Evolutionary conservation across 345 rosid genomes (phyloP).

Genomic region (Mercurialis annua): DNA sequence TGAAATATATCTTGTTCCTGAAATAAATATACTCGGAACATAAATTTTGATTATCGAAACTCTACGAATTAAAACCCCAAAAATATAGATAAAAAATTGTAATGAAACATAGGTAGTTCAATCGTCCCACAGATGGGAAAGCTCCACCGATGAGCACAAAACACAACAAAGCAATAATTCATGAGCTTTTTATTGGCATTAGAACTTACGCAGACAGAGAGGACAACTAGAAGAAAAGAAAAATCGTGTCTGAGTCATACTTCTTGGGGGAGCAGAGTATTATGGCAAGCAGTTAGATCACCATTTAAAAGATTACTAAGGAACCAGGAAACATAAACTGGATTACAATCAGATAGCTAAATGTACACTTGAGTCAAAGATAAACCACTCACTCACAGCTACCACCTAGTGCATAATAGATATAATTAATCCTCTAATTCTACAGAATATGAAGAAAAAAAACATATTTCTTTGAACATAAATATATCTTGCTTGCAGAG

Average conservation of each 20-base stretch:
- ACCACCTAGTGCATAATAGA: neutral
- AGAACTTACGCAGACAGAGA: neutral
- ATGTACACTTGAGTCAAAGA: too few relatives aligned
- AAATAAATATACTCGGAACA: neutral
- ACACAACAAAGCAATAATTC: too few relatives aligned
- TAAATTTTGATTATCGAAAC: neutral
- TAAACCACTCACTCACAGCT: neutral
- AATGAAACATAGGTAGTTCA: neutral
- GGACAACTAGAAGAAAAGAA: neutral
- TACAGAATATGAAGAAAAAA: neutral
- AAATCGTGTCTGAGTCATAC: neutral
- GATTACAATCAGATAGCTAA: neutral
- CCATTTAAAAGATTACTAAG: neutral
- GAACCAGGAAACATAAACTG: neutral
- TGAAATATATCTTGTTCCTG: conserved; percentile 1
- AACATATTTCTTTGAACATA: neutral
- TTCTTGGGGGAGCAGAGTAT: neutral
- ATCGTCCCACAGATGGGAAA: neutral
- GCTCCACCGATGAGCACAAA: neutral
- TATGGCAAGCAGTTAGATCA: too few relatives aligned
- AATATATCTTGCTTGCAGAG: neutral
- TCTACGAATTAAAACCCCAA: neutral
- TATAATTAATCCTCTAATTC: neutral
- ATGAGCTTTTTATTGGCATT: neutral
- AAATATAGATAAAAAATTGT: neutral